A percentile compares a stretch with the other conserved stretches of the same genome.
Evolutionary conservation across 2,329 filamentous ascomycete species (phyloP).

Genomic region (Sclerotiophoma versabilis): DNA sequence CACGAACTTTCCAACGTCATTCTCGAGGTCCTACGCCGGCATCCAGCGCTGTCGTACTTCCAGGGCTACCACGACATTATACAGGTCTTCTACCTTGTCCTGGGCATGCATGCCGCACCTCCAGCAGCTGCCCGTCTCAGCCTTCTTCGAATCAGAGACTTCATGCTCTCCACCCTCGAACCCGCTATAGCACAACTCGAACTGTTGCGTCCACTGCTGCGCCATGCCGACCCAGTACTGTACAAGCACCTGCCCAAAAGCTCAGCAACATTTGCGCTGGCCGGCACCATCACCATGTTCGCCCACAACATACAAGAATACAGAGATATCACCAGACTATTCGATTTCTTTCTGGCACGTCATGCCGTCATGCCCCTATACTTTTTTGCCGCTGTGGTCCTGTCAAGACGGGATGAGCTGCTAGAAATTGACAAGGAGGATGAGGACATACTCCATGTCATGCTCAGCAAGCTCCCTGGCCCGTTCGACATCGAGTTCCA

Average conservation of each 20-base stretch:
- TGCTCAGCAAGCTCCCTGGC: constrained; percentile 84
- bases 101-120: constrained; percentile 68
- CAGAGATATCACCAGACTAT: constrained; percentile 84
- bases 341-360: constrained; percentile 86
- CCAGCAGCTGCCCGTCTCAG: constrained; percentile 80
- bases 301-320: constrained; percentile 95
- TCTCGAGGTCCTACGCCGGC: constrained; percentile 75
- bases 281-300: constrained; percentile 94
- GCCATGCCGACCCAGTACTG: constrained; percentile 73
- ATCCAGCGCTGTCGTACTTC: constrained; percentile 91
- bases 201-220: constrained; percentile 82
- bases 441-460: constrained; percentile 89
- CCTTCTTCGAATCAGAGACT: constrained; percentile 89
- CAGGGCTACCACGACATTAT: constrained; percentile 99
- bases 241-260: constrained; percentile 77
- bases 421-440: constrained; percentile 77
- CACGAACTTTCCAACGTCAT: constrained; percentile 81
- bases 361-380: constrained; percentile 92
- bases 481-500: constrained; percentile 81
- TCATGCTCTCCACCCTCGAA: constrained; percentile 89
- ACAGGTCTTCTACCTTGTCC: constrained; percentile 89
- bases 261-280: constrained; percentile 89
- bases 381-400: constrained; percentile 78
- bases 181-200: constrained; percentile 86
- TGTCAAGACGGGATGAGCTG: constrained; percentile 82